These are phyloP conservation scores for Cantharellus anzutake DNA, from an alignment of 768 basidiomycete species.

Conservation along the genomic window DNA sequence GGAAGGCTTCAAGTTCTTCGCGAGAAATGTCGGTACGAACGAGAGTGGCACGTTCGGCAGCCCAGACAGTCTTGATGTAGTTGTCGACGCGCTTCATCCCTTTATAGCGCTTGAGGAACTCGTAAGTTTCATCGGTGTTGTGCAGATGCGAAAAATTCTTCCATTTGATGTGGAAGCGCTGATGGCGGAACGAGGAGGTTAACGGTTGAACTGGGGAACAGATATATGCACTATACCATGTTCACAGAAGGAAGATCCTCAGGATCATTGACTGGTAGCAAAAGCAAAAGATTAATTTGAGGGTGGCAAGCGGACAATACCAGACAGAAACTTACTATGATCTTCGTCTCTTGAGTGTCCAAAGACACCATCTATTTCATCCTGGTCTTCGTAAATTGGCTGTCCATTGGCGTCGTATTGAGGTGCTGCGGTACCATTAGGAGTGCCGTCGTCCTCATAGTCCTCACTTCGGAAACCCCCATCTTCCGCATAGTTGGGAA, in stretches of 20 bases:
- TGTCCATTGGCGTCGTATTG: neutral
- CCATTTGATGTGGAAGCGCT: conserved; percentile 99
- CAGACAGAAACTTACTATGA: conserved; percentile 19
- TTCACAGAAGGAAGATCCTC: conserved; percentile 79
- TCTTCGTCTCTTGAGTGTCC: conserved; percentile 76
- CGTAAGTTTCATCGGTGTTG: conserved; percentile 97
- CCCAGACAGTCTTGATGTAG: conserved; percentile 64
- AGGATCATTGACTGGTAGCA: conserved; percentile 32
- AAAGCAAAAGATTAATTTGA: neutral
- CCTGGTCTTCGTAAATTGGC: conserved; percentile 25
- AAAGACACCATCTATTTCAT: conserved; percentile 83
- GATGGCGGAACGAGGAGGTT: conserved; percentile 8
- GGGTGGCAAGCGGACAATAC: neutral
- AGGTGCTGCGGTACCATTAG: conserved; percentile 23
- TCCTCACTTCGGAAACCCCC: conserved; percentile 57
- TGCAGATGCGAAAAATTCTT: conserved; percentile 95
- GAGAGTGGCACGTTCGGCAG: conserved; percentile 45
- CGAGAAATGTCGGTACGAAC: conserved; percentile 46
- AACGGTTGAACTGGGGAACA: neutral
- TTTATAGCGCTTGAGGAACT: conserved; percentile 86
- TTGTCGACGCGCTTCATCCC: conserved; percentile 97
- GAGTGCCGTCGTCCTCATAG: conserved; percentile 33
- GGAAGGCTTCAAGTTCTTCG: conserved; percentile 78
- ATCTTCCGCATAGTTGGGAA: conserved; percentile 60
- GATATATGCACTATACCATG: conserved; percentile 33